These are phyloP conservation scores for Mollisiaceae sp. DNA, from an alignment of 2,329 filamentous ascomycete genomes.

Conservation along the genomic window DNA sequence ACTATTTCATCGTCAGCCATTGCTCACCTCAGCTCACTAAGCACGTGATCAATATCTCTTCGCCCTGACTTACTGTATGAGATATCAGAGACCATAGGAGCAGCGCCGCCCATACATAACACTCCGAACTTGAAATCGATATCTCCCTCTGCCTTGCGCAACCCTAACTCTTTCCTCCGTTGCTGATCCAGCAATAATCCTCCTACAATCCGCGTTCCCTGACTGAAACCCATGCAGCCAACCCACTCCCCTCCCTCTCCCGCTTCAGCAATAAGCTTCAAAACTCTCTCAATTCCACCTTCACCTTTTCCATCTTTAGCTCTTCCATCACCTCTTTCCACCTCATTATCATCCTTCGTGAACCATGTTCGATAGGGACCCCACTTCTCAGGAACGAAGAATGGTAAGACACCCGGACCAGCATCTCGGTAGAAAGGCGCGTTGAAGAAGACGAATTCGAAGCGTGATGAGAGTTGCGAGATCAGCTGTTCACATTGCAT, in stretches of 20 bases:
- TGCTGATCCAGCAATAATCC: constrained; percentile 33
- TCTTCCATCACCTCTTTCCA: constrained; percentile 24
- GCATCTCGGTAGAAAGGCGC: constrained; percentile 30
- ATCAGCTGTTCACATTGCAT: constrained; percentile 27
- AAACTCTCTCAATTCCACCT: constrained; percentile 31
- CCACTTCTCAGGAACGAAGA: constrained; percentile 28
- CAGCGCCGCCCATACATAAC: constrained; percentile 31
- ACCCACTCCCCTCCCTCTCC: constrained; percentile 31
- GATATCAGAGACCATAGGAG: constrained; percentile 31
- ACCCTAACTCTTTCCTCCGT: constrained; percentile 29
- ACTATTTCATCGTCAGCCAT: constrained; percentile 10
- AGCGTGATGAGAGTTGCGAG: constrained; percentile 14
- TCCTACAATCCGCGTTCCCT: constrained; percentile 34
- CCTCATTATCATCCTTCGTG: constrained; percentile 7
- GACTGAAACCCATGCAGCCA: constrained; percentile 35
- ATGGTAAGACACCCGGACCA: constrained; percentile 31
- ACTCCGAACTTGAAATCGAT: constrained; percentile 33
- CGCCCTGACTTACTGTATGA: constrained; percentile 22
- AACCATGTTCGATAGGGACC: constrained; percentile 35
- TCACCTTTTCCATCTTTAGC: constrained; percentile 21
- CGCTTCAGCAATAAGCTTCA: constrained; percentile 26
- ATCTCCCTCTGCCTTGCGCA: constrained; percentile 20
- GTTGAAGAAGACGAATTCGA: constrained; percentile 29
- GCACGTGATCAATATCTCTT: neutral
- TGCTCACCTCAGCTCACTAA: neutral